These are phyloP conservation scores for Albizia julibrissin DNA, from an alignment of 306 rosid species.

Conservation along the genomic window DNA sequence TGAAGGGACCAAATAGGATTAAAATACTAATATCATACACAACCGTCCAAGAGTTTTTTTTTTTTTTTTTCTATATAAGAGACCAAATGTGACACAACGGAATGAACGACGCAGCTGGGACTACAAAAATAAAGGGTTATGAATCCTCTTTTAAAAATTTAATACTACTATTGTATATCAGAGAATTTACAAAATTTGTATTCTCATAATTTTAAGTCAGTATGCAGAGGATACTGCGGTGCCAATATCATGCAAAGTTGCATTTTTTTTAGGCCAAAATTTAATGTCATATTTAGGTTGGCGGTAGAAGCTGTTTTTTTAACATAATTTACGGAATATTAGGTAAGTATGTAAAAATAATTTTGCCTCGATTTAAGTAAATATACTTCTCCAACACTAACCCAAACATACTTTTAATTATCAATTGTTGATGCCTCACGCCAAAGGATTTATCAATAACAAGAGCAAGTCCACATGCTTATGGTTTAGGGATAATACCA, in stretches of 20 bases:
- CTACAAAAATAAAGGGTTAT: too few relatives aligned
- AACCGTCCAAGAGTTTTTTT: not conserved
- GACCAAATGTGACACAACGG: not conserved
- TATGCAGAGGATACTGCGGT: not conserved
- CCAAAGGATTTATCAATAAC: too few relatives aligned
- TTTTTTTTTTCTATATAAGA: not conserved
- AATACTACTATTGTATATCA: not conserved
- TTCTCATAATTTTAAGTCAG: not conserved
- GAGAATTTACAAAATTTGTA: not conserved
- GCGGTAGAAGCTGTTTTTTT: too few relatives aligned
- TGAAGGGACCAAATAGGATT: not conserved
- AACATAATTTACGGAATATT: too few relatives aligned
- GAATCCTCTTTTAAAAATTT: too few relatives aligned
- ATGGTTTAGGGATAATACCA: not conserved
- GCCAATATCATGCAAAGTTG: not conserved
- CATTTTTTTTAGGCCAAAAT: not conserved
- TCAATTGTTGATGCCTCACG: not conserved
- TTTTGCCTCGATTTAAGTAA: too few relatives aligned
- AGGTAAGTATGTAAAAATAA: too few relatives aligned
- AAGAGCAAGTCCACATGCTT: not conserved
- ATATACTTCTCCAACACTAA: too few relatives aligned
- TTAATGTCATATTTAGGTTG: too few relatives aligned
- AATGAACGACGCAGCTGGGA: not conserved
- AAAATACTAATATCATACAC: not conserved
- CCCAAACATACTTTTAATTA: too few relatives aligned